A percentile compares a stretch with the other conserved stretches of the same genome.
phyloP scores from a whole-genome alignment of 371 early-diverging fungal species.

The Choanephora cucurbitarum region DNA sequence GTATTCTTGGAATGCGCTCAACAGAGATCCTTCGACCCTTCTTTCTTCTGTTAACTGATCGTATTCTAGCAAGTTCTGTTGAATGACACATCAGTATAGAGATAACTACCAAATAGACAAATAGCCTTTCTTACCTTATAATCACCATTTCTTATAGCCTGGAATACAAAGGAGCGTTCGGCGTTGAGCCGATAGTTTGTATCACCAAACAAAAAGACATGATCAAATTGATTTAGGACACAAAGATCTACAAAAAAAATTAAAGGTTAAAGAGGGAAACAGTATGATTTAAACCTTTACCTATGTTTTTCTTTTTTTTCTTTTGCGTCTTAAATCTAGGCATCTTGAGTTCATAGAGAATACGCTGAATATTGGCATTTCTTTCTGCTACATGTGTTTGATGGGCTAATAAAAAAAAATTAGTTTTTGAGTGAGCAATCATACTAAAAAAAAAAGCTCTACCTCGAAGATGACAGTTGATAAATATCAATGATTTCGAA shows the following conservation, averaged over 20 bases:
- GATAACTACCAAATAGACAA: not conserved
- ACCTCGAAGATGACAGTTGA: conserved; percentile 80
- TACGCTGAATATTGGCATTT: conserved; percentile 44
- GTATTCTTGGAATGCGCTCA: conserved; percentile 73
- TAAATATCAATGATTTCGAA: conserved; percentile 62
- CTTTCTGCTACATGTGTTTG: conserved; percentile 37
- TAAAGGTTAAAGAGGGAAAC: too few species aligned
- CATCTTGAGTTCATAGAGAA: conserved; percentile 38
- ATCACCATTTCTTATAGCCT: conserved; percentile 47
- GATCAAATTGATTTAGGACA: conserved; percentile 62
- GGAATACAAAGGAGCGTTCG: conserved; percentile 55
- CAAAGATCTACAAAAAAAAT: conserved; percentile 18
- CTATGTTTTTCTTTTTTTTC: conserved; percentile 10
- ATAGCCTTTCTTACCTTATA: conserved; percentile 36
- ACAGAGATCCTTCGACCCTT: conserved; percentile 39
- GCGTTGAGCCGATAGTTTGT: conserved; percentile 78
- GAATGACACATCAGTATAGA: not conserved
- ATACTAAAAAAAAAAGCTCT: conserved; percentile 15
- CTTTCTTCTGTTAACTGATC: conserved; percentile 67
- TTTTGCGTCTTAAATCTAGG: conserved; percentile 22
- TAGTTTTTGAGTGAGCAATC: not conserved
- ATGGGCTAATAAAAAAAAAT: conserved; percentile 26
- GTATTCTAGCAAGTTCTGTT: conserved; percentile 53
- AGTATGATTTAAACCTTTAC: conserved; percentile 4
- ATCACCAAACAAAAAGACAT: conserved; percentile 79